Evolutionary conservation across 331 rosid species (phyloP).

Genomic region (Quercus tomentella): DNA sequence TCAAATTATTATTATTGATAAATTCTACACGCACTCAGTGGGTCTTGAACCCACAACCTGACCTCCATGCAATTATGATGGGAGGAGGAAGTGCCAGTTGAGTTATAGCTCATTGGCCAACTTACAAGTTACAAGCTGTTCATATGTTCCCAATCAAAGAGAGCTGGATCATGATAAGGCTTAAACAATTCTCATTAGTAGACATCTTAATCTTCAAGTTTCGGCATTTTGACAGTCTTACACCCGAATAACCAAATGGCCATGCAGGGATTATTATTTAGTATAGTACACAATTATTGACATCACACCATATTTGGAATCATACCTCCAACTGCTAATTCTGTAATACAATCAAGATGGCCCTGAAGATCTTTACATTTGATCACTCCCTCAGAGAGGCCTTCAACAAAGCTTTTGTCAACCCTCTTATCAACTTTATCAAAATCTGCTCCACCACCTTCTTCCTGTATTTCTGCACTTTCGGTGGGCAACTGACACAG

Average conservation of each 20-base stretch:
- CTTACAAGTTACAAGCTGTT: slow-evolving; percentile 9
- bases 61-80: too few relatives aligned
- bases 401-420: slow-evolving; percentile 35
- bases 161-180: neutral
- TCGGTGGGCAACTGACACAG: slow-evolving; percentile 38
- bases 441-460: slow-evolving; percentile 17
- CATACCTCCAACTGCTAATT: slow-evolving; percentile 82
- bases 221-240: neutral
- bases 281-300: slow-evolving; percentile 3
- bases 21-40: too few relatives aligned
- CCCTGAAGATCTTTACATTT: slow-evolving; percentile 64
- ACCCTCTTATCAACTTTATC: slow-evolving; percentile 28
- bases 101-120: too few relatives aligned
- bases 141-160: slow-evolving; percentile 1
- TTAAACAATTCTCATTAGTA: neutral
- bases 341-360: slow-evolving; percentile 79
- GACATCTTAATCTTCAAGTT: neutral
- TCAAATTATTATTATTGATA: too few relatives aligned
- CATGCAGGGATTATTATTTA: neutral
- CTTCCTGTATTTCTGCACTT: slow-evolving; percentile 23
- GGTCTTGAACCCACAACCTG: too few relatives aligned
- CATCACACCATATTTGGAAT: neutral
- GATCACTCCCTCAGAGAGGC: slow-evolving; percentile 50
- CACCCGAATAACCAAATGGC: neutral
- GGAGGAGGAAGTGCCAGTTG: too few relatives aligned